A percentile compares a stretch with the other conserved stretches of the same genome.
Evolutionary conservation across 208 protist species (phyloP).

Genomic region (Leishmania lainsoni): DNA sequence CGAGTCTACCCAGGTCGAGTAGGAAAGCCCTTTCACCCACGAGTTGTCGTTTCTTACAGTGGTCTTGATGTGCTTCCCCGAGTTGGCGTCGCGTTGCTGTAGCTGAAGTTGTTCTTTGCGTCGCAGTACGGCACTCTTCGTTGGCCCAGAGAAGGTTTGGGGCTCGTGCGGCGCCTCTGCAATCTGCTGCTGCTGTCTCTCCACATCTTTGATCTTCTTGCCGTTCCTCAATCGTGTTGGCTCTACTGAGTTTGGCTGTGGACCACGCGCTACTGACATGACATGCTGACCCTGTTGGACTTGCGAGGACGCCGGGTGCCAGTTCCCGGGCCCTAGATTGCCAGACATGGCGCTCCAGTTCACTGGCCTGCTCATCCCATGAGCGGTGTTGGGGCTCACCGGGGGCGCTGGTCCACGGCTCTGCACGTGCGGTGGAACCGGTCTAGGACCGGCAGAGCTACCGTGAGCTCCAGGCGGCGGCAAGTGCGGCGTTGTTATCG

Average conservation of each 20-base stretch:
- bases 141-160: slow-evolving; percentile 11
- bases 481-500: background rate
- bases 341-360: background rate
- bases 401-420: background rate
- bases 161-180: background rate
- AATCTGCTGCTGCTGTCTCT: slow-evolving; percentile 11
- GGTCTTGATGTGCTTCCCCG: slow-evolving; percentile 33
- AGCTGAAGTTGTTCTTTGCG: background rate
- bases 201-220: slow-evolving; percentile 25
- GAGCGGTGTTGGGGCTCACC: background rate
- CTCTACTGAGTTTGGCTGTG: slow-evolving; percentile 40
- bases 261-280: slow-evolving; percentile 42
- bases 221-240: slow-evolving; percentile 39
- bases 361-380: background rate
- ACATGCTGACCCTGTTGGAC: slow-evolving; percentile 5
- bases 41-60: slow-evolving; percentile 47
- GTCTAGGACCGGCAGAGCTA: background rate
- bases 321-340: background rate
- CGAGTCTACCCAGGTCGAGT: slow-evolving; percentile 47
- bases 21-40: slow-evolving; percentile 40
- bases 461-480: background rate
- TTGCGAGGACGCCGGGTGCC: background rate
- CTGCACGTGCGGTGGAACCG: background rate
- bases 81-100: background rate
- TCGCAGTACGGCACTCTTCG: slow-evolving; percentile 9